Percentiles rank a stretch among this genome's conserved stretches.
These are phyloP conservation scores for Lactarius psammicola DNA, from an alignment of 768 basidiomycete genomes.

Conservation along the genomic window DNA sequence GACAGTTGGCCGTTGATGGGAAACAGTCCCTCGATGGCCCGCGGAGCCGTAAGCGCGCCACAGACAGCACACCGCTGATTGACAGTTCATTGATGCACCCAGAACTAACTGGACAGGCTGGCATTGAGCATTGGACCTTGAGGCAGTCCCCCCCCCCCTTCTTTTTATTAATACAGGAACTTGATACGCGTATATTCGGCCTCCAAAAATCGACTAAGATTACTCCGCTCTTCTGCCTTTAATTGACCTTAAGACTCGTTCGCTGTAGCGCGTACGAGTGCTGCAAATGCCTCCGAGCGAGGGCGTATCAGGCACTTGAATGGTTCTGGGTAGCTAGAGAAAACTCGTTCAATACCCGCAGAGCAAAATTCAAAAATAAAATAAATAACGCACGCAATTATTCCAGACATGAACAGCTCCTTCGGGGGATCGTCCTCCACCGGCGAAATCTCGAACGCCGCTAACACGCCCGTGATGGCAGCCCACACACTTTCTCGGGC, in stretches of 20 bases:
- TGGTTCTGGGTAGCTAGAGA: not conserved
- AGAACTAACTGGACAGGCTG: not conserved
- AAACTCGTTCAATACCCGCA: not conserved
- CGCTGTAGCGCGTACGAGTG: constrained; percentile 2
- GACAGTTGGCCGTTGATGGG: not conserved
- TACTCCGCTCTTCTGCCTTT: not conserved
- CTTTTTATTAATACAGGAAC: not conserved
- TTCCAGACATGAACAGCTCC: not conserved
- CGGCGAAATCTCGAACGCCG: constrained; percentile 1
- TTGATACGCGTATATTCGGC: not conserved
- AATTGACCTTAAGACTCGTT: not conserved
- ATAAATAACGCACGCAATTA: not conserved
- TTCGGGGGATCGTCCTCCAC: not conserved
- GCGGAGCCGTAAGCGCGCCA: not conserved
- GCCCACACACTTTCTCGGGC: constrained; percentile 1
- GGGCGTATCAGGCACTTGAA: constrained; percentile 1
- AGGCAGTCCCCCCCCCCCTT: not conserved
- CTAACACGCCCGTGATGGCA: not conserved
- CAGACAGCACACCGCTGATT: not conserved
- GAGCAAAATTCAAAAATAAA: not conserved
- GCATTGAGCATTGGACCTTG: not conserved
- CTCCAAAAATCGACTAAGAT: not conserved
- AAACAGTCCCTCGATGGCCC: not conserved
- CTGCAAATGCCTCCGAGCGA: constrained; percentile 1
- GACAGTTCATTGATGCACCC: not conserved